A percentile compares a stretch with the other conserved stretches of the same genome.
Conservation (phyloP, 106 monocot species). For the Triglochin maritima region DNA sequence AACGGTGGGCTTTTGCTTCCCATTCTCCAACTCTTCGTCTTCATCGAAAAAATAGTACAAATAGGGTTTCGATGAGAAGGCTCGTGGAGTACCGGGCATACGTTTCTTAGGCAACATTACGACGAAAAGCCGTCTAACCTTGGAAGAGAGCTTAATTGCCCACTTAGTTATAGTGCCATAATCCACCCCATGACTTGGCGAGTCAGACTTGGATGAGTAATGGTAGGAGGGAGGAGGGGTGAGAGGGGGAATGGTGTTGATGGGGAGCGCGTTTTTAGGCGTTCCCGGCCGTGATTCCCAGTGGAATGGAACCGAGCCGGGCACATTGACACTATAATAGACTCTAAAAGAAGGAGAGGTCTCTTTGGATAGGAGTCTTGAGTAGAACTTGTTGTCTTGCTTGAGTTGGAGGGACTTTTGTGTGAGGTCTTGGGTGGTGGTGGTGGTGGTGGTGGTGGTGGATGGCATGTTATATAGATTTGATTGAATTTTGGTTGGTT, state of each 20-base stretch:
- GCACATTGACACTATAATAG: slow-evolving; percentile 35
- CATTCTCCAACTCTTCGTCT: background rate
- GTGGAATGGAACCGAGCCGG: slow-evolving; percentile 45
- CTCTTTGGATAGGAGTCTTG: slow-evolving; percentile 8
- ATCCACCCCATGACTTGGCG: background rate
- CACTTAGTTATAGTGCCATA: background rate
- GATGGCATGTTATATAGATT: background rate
- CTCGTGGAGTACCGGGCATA: background rate
- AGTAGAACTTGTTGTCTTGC: background rate
- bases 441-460: background rate
- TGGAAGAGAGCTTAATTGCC: background rate
- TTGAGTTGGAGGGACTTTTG: background rate
- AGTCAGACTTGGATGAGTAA: background rate
- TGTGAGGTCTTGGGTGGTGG: background rate
- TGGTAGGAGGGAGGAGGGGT: slow-evolving; percentile 61
- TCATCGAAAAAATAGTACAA: background rate
- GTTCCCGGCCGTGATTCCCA: slow-evolving; percentile 76
- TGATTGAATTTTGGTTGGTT: too few relatives aligned
- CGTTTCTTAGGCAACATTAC: background rate
- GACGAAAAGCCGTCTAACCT: background rate
- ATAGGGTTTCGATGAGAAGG: background rate
- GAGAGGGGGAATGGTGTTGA: slow-evolving; percentile 29
- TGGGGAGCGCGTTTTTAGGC: slow-evolving; percentile 23
- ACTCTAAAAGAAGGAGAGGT: slow-evolving; percentile 42
- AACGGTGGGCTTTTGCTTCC: background rate